phyloP scores from a whole-genome alignment of 495 filamentous ascomycete genomes.

The Evansstolkia leycettana region DNA sequence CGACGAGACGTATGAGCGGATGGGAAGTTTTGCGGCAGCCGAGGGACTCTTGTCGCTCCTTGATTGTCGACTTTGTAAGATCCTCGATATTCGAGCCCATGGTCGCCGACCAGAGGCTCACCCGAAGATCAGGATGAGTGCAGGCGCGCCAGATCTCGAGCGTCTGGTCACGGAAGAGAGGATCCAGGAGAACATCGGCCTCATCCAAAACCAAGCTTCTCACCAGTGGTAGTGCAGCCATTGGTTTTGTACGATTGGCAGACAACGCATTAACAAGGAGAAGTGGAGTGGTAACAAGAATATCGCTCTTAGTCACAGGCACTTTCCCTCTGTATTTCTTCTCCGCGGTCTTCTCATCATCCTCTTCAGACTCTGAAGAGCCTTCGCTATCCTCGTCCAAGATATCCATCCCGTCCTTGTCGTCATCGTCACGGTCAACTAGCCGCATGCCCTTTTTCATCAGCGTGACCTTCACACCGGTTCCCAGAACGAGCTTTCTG shows the following conservation, averaged over 20 bases:
- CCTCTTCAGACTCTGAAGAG: constrained; percentile 23
- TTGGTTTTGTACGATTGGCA: constrained; percentile 26
- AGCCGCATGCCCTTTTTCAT: constrained; percentile 79
- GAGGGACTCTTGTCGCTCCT: constrained; percentile 28
- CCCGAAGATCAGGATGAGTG: constrained; percentile 48
- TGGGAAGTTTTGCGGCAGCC: constrained; percentile 14
- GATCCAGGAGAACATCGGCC: constrained; percentile 87
- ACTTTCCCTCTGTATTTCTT: constrained; percentile 24
- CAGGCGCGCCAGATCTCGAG: constrained; percentile 75
- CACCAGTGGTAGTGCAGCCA: constrained; percentile 47
- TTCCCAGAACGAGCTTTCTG: constrained; percentile 64
- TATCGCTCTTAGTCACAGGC: constrained; percentile 56
- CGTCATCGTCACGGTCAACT: constrained; percentile 26
- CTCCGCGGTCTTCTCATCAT: constrained; percentile 22
- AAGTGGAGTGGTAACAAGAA: constrained; percentile 81
- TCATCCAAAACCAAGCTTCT: constrained; percentile 75
- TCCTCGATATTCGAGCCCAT: constrained; percentile 90
- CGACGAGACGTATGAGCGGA: constrained; percentile 70
- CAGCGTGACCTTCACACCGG: constrained; percentile 64
- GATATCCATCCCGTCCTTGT: constrained; percentile 12
- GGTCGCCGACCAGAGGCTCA: constrained; percentile 88
- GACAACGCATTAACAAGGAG: constrained; percentile 63
- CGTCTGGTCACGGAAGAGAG: constrained; percentile 82
- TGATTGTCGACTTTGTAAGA: constrained; percentile 51
- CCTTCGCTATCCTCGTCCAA: constrained; percentile 30